Percentiles rank a stretch among this genome's conserved stretches.
Conservation (phyloP, 1,284 basidiomycete species). For the Pterula multifida region DNA sequence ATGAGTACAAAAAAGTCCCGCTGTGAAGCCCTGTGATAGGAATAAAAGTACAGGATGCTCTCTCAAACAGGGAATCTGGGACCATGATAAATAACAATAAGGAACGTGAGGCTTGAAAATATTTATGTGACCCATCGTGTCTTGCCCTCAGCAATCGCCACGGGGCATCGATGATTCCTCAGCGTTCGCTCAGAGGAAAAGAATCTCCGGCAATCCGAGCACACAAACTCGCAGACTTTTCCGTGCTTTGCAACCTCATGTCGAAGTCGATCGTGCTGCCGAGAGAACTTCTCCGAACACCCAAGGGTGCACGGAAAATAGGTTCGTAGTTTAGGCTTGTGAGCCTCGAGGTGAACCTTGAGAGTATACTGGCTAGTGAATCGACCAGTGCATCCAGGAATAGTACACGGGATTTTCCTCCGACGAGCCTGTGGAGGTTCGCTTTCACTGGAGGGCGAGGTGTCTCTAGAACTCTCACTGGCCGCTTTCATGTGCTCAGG, state of each 20-base stretch:
- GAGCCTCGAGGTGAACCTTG: conserved; percentile 1
- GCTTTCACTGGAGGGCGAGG: not conserved
- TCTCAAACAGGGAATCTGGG: not conserved
- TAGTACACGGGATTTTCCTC: conserved; percentile 1
- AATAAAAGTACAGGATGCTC: not conserved
- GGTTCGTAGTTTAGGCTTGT: conserved; percentile 1
- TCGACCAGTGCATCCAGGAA: not conserved
- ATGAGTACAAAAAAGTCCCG: not conserved
- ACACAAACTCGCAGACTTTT: conserved; percentile 5
- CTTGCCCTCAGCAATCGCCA: conserved; percentile 1
- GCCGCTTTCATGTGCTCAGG: not conserved
- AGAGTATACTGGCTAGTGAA: conserved; percentile 3
- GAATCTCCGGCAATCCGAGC: conserved; percentile 5
- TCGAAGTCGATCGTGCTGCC: conserved; percentile 7
- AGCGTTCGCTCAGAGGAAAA: conserved; percentile 6
- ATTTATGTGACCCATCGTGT: conserved; percentile 1
- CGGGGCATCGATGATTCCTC: conserved; percentile 5
- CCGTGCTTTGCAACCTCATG: conserved; percentile 8
- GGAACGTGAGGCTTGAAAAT: not conserved
- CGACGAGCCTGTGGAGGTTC: not conserved
- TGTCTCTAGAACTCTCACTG: not conserved
- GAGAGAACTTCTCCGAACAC: conserved; percentile 6
- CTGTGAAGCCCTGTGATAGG: not conserved
- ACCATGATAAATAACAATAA: not conserved
- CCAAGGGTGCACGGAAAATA: conserved; percentile 7